Conservation (phyloP, 306 rosid species). For the Cicer judaicum region DNA sequence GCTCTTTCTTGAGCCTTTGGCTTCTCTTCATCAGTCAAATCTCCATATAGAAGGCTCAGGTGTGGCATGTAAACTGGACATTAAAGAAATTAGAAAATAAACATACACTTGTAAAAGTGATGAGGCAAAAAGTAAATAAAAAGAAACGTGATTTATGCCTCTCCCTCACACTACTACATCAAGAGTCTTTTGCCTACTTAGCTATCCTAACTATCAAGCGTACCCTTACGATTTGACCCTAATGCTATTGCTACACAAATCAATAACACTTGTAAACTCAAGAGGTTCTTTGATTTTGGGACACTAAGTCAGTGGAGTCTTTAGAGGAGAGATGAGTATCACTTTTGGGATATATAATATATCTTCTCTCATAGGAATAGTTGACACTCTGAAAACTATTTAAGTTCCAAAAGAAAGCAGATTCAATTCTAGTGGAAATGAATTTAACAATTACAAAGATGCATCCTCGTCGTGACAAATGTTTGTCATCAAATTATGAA, state of each 20-base stretch:
- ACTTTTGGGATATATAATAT: neutral
- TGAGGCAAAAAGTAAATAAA: conserved; percentile 4
- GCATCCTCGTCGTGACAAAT: neutral
- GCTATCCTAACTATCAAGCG: too few species aligned
- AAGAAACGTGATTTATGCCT: neutral
- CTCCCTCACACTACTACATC: neutral
- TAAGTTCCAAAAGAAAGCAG: conserved; percentile 21
- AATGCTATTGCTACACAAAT: conserved; percentile 3
- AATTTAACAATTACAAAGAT: neutral
- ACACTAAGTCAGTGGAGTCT: neutral
- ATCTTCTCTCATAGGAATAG: conserved; percentile 1
- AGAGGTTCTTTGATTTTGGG: neutral
- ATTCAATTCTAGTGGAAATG: neutral
- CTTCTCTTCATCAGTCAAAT: conserved; percentile 79
- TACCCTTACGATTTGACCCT: neutral
- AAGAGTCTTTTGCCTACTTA: neutral
- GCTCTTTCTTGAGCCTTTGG: conserved; percentile 64
- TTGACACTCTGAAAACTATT: neutral
- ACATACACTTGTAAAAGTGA: neutral
- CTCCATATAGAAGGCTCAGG: conserved; percentile 76
- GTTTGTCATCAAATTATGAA: neutral
- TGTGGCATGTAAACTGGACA: conserved; percentile 85
- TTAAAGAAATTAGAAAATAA: conserved; percentile 26
- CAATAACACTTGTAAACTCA: conserved; percentile 13
- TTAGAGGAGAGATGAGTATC: neutral